Evolutionary conservation across 371 early-diverging fungal genomes (phyloP).

Genomic region (Basidiobolus meristosporus): DNA sequence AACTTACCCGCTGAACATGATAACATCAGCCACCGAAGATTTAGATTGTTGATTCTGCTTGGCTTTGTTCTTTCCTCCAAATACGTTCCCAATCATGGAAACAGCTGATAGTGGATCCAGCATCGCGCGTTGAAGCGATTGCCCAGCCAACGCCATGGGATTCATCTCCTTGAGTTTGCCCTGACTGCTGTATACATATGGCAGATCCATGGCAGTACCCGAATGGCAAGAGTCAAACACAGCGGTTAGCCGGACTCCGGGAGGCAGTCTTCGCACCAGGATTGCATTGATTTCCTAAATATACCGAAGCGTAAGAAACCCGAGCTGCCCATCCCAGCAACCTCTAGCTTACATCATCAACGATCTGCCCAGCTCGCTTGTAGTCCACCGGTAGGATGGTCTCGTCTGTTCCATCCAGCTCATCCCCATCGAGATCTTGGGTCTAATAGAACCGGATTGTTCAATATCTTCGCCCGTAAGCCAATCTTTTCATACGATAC

Average conservation of each 20-base stretch:
- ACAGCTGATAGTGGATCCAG: conserved; percentile 22
- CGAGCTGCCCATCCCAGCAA: background rate
- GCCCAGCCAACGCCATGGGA: conserved; percentile 30
- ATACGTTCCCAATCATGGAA: conserved; percentile 12
- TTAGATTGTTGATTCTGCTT: conserved; percentile 21
- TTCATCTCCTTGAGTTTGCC: conserved; percentile 37
- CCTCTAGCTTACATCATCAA: conserved; percentile 69
- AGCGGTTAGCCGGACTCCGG: conserved; percentile 69
- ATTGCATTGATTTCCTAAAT: conserved; percentile 37
- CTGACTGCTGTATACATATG: conserved; percentile 58
- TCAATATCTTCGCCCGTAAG: too few relatives aligned
- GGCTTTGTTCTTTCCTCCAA: conserved; percentile 5
- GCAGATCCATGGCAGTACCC: conserved; percentile 77
- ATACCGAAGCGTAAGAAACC: background rate
- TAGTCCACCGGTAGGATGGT: conserved; percentile 79
- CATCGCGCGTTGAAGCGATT: conserved; percentile 13
- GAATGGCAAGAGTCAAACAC: conserved; percentile 81
- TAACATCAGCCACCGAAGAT: conserved; percentile 52
- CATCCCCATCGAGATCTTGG: conserved; percentile 54
- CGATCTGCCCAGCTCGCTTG: conserved; percentile 46
- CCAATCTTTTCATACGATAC: too few relatives aligned
- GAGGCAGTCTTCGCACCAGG: conserved; percentile 64
- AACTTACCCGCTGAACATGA: conserved; percentile 62
- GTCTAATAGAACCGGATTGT: too few relatives aligned
- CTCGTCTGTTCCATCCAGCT: conserved; percentile 67